Evolutionary conservation across 192 early-diverging fungal species (phyloP).

Genomic region (Phycomyces blakesleeanus): DNA sequence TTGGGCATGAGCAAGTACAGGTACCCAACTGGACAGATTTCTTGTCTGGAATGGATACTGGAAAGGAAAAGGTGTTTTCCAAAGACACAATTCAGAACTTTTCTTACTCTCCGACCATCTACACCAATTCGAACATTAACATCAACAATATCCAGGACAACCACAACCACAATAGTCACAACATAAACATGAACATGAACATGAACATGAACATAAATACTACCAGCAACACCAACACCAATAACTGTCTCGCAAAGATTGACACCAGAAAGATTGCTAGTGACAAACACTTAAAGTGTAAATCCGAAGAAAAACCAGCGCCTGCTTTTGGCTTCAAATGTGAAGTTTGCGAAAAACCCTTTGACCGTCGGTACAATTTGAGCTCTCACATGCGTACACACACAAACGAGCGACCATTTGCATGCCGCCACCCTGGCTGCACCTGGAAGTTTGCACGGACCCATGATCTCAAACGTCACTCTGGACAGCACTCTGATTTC

Average conservation of each 20-base stretch:
- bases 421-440: conserved; percentile 54
- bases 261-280: not conserved
- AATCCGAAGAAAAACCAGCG: not conserved
- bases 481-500: conserved; percentile 66
- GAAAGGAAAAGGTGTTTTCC: not conserved
- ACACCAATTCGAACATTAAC: too few relatives aligned
- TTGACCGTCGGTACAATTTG: conserved; percentile 72
- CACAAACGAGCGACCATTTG: conserved; percentile 68
- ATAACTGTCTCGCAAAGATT: not conserved
- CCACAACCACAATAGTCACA: too few relatives aligned
- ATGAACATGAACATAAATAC: too few relatives aligned
- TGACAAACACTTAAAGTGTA: not conserved
- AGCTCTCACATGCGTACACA: conserved; percentile 72
- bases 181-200: too few relatives aligned
- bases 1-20: too few relatives aligned
- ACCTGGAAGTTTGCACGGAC: conserved; percentile 57
- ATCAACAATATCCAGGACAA: too few relatives aligned
- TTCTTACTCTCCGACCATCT: not conserved
- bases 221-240: too few relatives aligned
- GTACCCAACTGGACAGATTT: too few relatives aligned
- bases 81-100: not conserved
- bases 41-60: not conserved
- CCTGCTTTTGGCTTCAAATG: conserved; percentile 2
- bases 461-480: conserved; percentile 72
- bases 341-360: conserved; percentile 27